These are phyloP conservation scores for Sedum album DNA, from an alignment of 164 flowering plant genomes.

Conservation along the genomic window DNA sequence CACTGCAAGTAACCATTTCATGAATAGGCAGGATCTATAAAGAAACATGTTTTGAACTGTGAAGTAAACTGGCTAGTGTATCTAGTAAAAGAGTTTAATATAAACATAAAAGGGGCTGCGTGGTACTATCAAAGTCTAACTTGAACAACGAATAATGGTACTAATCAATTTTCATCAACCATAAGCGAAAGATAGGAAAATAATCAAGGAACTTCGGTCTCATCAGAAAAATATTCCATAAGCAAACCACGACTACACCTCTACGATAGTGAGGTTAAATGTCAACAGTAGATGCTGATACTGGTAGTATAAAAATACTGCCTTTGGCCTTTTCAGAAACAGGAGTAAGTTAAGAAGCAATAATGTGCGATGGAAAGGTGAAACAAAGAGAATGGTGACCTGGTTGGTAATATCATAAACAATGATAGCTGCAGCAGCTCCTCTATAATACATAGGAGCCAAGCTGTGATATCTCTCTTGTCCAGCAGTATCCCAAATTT, in stretches of 20 bases:
- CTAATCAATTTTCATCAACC: too few relatives aligned
- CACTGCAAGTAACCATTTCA: background rate
- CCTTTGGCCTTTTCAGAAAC: background rate
- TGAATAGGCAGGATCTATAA: background rate
- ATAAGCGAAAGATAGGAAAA: too few relatives aligned
- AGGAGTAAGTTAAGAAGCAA: background rate
- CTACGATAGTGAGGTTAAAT: too few relatives aligned
- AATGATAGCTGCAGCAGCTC: constrained; percentile 52
- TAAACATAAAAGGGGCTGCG: background rate
- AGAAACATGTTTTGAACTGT: background rate
- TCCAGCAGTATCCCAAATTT: constrained; percentile 57
- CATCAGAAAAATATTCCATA: too few relatives aligned
- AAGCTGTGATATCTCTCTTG: constrained; percentile 56
- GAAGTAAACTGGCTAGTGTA: background rate
- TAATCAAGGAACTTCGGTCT: too few relatives aligned
- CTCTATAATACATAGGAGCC: constrained; percentile 56
- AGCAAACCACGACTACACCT: too few relatives aligned
- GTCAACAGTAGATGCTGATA: too few relatives aligned
- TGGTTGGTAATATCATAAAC: constrained; percentile 48
- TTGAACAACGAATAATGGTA: background rate
- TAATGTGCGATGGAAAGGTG: background rate
- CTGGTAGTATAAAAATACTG: background rate
- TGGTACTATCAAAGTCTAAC: background rate
- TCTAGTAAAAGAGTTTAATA: background rate
- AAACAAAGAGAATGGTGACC: constrained; percentile 17